Base-by-base conservation (phyloP, 305 asterid genomes). In the Solanum hybrid region DNA sequence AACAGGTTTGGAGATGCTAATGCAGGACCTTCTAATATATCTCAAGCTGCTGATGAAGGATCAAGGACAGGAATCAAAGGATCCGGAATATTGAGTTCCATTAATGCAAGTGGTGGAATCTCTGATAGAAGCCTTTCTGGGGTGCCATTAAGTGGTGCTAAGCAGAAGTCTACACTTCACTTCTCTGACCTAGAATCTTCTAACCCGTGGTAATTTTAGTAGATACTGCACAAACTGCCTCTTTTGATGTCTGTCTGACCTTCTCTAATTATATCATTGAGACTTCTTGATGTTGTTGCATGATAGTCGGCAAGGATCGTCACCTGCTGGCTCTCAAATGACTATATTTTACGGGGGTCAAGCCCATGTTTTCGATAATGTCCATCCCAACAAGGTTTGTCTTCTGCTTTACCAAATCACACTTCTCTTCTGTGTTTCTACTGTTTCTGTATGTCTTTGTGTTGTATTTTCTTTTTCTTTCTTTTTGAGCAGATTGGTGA, bases 41-140 rank as follows among this genome's bases (percentile, higher is more conserved):
- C 98, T 28, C 96, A 95, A 91, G 98, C 99, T n/a, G 99, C 99
- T 75, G 99, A 97, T 93, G 99, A 97, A 94, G 99, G 99, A 69
- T 97, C 99, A 13, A 94, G 99, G 90, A 97, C 99, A 10, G 99
- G 99, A 87, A 95, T 97, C 74, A 97, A 95, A 93, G 98, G 99
- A 35, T 94, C 97, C 1, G 97, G 98, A 89, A 61, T 95, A 86
- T 94, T 95, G 92, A 95, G 94, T 92, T 94, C 99, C 28, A 76
- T 93, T 73, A 94, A 93, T 90, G 95, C 94, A 39, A 89, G 89
- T 64, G 97, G 94, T 69, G 92, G 94, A 80, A 75, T 90, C 33
- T 90, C 95, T 1, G 97, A 95, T 37, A 94, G 95, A 89, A 94
- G 92, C 91, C 94, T 96, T 84, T 95, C 98, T 6, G 97, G 98